Evolutionary conservation across 2,329 filamentous ascomycete species (phyloP).

Genomic region (Colletotrichum higginsianum): DNA sequence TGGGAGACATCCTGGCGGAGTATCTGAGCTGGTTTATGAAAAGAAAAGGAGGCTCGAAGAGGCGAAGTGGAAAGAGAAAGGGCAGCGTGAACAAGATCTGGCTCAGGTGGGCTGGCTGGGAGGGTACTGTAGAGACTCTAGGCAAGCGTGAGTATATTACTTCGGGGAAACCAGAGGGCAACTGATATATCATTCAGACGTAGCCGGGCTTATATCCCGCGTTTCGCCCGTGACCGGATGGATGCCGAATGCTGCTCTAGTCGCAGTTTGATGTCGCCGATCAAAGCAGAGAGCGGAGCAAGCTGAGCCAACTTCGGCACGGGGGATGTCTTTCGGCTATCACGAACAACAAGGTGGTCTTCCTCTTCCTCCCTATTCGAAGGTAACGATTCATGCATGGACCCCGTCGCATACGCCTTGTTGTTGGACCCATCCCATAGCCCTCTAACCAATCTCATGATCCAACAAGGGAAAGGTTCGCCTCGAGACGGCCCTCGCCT

Average conservation of each 20-base stretch:
- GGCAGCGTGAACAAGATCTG: neutral
- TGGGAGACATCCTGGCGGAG: constrained; percentile 27
- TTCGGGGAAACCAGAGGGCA: neutral
- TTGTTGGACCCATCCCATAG: neutral
- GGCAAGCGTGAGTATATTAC: neutral
- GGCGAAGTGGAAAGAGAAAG: neutral
- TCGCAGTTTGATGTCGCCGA: neutral
- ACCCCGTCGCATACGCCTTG: no score
- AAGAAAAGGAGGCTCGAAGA: neutral
- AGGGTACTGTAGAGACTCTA: neutral
- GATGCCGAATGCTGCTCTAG: neutral
- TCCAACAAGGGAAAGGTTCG: neutral
- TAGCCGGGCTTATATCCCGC: neutral
- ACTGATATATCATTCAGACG: constrained; percentile 20
- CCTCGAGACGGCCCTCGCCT: constrained; percentile 22
- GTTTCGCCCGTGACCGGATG: neutral
- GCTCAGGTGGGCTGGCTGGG: neutral
- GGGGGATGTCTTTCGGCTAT: neutral
- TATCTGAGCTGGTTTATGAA: neutral
- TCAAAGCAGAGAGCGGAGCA: neutral
- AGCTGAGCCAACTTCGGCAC: neutral
- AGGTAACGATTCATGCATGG: neutral
- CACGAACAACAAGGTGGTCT: neutral
- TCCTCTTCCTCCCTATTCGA: neutral
- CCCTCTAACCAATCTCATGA: neutral